Percentiles rank a stretch among this genome's conserved stretches.
phyloP scores from a whole-genome alignment of 2,329 filamentous ascomycete genomes.

The Thielaviopsis euricoi region DNA sequence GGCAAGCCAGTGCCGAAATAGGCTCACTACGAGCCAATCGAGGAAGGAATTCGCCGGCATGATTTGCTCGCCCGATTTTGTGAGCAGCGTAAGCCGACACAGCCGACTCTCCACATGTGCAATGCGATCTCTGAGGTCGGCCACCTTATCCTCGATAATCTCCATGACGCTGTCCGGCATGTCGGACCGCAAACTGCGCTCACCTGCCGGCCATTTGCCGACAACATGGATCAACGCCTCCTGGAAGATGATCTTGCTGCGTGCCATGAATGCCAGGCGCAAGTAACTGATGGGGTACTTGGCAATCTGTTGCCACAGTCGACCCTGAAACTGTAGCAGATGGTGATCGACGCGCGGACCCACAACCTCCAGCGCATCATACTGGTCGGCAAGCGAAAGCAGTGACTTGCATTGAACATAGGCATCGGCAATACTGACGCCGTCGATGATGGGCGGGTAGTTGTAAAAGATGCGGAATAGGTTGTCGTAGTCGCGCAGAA shows the following conservation, averaged over 20 bases:
- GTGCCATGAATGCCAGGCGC: conserved; percentile 71
- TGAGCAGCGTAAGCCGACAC: conserved; percentile 66
- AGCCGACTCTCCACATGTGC: conserved; percentile 64
- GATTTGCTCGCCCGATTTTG: conserved; percentile 65
- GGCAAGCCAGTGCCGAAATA: conserved; percentile 86
- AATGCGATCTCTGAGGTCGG: conserved; percentile 74
- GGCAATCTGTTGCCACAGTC: conserved; percentile 89
- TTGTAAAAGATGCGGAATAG: conserved; percentile 95
- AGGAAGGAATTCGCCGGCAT: conserved; percentile 64
- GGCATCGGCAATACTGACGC: conserved; percentile 76
- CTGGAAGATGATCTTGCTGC: conserved; percentile 67
- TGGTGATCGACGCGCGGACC: conserved; percentile 88
- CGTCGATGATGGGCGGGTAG: conserved; percentile 65
- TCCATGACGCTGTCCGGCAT: conserved; percentile 67
- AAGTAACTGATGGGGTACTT: conserved; percentile 91
- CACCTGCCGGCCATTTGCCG: conserved; percentile 76
- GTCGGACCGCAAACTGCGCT: conserved; percentile 57
- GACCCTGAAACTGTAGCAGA: conserved; percentile 74
- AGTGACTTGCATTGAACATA: conserved; percentile 91
- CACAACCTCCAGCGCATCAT: conserved; percentile 76
- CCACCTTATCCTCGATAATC: conserved; percentile 86
- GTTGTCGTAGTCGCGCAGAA: conserved; percentile 86
- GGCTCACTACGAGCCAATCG: conserved; percentile 73
- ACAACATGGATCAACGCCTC: conserved; percentile 89
- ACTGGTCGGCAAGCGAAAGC: conserved; percentile 79